Conservation (phyloP, 202 grass and related monocot species). For the Hordeum pubiflorum region DNA sequence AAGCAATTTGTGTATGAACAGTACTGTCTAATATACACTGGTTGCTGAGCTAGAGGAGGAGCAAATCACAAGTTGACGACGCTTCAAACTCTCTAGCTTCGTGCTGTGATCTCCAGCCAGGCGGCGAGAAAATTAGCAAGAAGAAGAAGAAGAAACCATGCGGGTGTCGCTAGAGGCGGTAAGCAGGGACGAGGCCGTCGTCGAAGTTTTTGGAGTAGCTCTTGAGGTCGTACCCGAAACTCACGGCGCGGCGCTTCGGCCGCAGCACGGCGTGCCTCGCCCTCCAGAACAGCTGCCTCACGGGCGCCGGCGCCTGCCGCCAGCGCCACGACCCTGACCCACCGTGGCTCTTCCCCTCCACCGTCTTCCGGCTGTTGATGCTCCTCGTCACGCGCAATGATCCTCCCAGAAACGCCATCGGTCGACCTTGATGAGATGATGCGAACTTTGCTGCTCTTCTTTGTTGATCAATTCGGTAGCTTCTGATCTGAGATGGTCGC, state of each 20-base stretch:
- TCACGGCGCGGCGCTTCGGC: not conserved
- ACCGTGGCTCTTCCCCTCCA: not conserved
- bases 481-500: not conserved
- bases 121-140: not conserved
- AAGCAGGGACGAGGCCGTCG: slow-evolving; percentile 15
- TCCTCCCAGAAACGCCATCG: not conserved
- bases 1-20: not conserved
- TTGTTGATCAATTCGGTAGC: not conserved
- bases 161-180: not conserved
- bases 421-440: not conserved
- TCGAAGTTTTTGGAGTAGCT: slow-evolving; percentile 69
- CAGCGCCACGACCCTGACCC: not conserved
- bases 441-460: not conserved
- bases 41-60: not conserved
- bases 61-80: not conserved
- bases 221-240: slow-evolving; percentile 40
- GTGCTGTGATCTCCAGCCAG: not conserved
- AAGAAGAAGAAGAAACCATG: not conserved
- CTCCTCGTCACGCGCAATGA: not conserved
- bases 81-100: not conserved
- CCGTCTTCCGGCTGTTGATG: not conserved
- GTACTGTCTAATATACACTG: not conserved
- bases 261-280: not conserved
- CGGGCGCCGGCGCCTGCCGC: not conserved
- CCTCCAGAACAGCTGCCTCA: slow-evolving; percentile 30